Percentiles rank a stretch among this genome's conserved stretches.
These are phyloP conservation scores for Bipolaris sorokiniana DNA, from an alignment of 2,329 filamentous ascomycete genomes.

Conservation along the genomic window DNA sequence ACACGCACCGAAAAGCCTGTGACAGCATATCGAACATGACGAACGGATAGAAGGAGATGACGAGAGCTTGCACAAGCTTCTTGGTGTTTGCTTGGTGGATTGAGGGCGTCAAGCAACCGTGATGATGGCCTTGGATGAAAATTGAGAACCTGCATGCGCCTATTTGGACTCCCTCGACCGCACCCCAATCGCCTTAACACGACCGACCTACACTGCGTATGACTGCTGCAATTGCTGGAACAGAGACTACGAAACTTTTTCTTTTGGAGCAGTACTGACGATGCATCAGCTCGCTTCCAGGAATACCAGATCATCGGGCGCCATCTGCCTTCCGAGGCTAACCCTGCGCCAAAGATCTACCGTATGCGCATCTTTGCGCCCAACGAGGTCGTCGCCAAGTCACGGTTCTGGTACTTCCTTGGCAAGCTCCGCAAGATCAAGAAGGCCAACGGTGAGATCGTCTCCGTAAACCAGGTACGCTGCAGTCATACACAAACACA, in stretches of 20 bases:
- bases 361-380: slow-evolving; percentile 99
- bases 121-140: slow-evolving; percentile 3
- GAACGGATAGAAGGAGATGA: neutral
- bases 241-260: slow-evolving; percentile 1
- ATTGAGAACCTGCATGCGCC: slow-evolving; percentile 5
- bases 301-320: slow-evolving; percentile 99
- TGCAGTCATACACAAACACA: slow-evolving; percentile 1
- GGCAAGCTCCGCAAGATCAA: slow-evolving; percentile 99
- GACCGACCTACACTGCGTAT: neutral
- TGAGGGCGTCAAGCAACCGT: neutral
- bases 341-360: slow-evolving; percentile 98
- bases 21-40: slow-evolving; percentile 7
- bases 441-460: slow-evolving; percentile 99
- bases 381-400: slow-evolving; percentile 98
- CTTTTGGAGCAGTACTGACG: slow-evolving; percentile 35
- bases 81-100: neutral
- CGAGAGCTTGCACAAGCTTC: neutral
- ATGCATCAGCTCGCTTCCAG: slow-evolving; percentile 87
- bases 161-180: neutral
- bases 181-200: neutral
- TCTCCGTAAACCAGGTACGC: slow-evolving; percentile 92
- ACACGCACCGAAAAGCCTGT: slow-evolving; percentile 15
- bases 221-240: slow-evolving; percentile 41
- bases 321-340: slow-evolving; percentile 96
- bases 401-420: slow-evolving; percentile 99